These are phyloP conservation scores for Uromyces viciae-fabae DNA, from an alignment of 1,284 basidiomycete genomes.

Conservation along the genomic window DNA sequence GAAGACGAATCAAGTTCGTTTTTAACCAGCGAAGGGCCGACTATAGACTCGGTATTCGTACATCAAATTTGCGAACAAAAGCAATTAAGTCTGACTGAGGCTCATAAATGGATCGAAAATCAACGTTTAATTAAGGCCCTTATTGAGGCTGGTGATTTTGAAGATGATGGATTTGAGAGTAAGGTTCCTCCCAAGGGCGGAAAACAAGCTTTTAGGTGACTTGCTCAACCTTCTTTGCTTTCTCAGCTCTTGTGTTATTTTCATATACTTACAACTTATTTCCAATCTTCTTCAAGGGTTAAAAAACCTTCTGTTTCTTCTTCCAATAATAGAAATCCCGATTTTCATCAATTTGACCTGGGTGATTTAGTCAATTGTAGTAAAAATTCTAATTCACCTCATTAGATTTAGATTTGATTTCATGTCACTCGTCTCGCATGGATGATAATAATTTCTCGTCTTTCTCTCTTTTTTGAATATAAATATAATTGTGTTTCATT, in stretches of 20 bases:
- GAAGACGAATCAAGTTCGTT: slow-evolving; percentile 11
- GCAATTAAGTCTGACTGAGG: not conserved
- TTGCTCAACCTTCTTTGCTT: not conserved
- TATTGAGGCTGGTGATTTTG: slow-evolving; percentile 43
- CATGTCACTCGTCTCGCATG: too few relatives aligned
- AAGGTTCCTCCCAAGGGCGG: slow-evolving; percentile 45
- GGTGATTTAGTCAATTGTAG: not conserved
- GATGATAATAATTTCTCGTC: too few relatives aligned
- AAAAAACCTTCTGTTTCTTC: not conserved
- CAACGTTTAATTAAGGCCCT: slow-evolving; percentile 24
- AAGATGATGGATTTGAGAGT: slow-evolving; percentile 46
- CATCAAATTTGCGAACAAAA: slow-evolving; percentile 17
- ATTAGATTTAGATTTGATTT: too few relatives aligned
- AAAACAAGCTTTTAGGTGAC: slow-evolving; percentile 43
- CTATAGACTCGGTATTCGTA: not conserved
- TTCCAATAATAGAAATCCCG: not conserved
- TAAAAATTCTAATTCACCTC: not conserved
- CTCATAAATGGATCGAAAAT: slow-evolving; percentile 8
- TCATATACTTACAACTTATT: not conserved
- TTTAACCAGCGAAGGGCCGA: not conserved
- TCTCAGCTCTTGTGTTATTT: not conserved
- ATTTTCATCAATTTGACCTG: slow-evolving; percentile 9
- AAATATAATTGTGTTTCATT: too few relatives aligned
- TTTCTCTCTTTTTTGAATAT: too few relatives aligned
- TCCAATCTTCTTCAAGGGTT: not conserved